Base-by-base conservation (phyloP, 352 stramenopile species). In the Phytophthora hybrid region DNA sequence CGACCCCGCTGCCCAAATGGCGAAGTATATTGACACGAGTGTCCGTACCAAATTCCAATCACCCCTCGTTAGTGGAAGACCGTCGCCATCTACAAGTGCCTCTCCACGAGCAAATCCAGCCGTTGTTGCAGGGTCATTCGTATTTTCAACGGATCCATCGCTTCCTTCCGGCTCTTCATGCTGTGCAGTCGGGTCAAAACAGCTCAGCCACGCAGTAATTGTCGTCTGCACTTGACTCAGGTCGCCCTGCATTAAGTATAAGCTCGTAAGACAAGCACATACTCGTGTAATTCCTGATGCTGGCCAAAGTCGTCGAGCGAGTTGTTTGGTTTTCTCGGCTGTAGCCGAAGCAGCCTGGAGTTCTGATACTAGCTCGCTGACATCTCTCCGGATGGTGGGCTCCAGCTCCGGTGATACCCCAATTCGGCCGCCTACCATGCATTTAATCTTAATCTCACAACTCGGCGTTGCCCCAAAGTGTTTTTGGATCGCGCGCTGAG, bases 21-120 rank as follows among this genome's bases (percentile, higher is more conserved):
- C 78, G 51, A 96, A 96, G 64, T 93, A 96, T 14, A 89, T 85
- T 5, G 89, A 91, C 23, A 97, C 84, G 41, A 97, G 78, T 14
- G 87, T 80, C 0, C 90, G 87, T 32, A 97, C 90, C 16, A 97
- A 63, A 18, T 89, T 92, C 90, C 90, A 97, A 47, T 97, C 90
- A 47, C 81, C 87, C 52, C 90, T 79, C 4, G 89, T 96, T 26
- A 97, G 77, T 2, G 90, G 90, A 46, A 97, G 69, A 0, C 86
- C 84, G 64, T 96, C 90, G 5, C 88, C 89, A 63, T 94, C 89
- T 5, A 94, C 71, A 41, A 95, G 73, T 41, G 85, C 89, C 54
- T 95, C 86, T 7, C 87, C 89, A 41, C 85, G 73, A 6, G 84
- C 82, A 74, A 93, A 93, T 16, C 85, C 85, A 66, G 49, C 19